Conservation (phyloP, 192 early-diverging fungal species). For the Kappamyces sp. region DNA sequence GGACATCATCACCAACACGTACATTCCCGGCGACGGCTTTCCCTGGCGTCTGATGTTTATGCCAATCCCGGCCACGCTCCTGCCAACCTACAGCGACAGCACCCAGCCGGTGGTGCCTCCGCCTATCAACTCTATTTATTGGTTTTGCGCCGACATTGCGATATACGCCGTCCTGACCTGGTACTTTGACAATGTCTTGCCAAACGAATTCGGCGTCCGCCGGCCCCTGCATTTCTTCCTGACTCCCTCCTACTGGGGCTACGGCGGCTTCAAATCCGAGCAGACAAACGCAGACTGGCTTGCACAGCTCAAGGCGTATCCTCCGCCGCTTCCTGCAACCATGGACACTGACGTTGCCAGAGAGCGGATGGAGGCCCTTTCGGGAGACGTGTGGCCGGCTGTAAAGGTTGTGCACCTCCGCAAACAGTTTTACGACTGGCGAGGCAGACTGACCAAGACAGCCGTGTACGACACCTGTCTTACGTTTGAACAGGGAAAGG, state of each 20-base stretch:
- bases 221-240: conserved; percentile 48
- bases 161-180: conserved; percentile 48
- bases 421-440: too few relatives aligned
- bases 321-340: conserved; percentile 14
- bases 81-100: conserved; percentile 40
- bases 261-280: conserved; percentile 11
- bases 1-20: conserved; percentile 39
- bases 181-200: conserved; percentile 66
- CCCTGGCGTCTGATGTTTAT: conserved; percentile 42
- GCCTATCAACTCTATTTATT: conserved; percentile 49
- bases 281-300: conserved; percentile 39
- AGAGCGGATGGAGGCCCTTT: conserved; percentile 36
- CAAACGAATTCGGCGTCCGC: conserved; percentile 54
- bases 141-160: conserved; percentile 47
- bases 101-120: conserved; percentile 44
- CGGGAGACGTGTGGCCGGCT: conserved; percentile 6
- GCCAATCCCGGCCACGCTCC: conserved; percentile 31
- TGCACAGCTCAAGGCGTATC: conserved; percentile 19
- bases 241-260: conserved; percentile 50
- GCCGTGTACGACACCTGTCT: conserved; percentile 34
- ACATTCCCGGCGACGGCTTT: conserved; percentile 54
- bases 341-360: conserved; percentile 32
- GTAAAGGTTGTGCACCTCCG: conserved; percentile 53
- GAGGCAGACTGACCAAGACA: conserved; percentile 21
- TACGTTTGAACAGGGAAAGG: conserved; percentile 40